Conservation (phyloP, 345 rosid genomes). For the Eucalyptus regnans region DNA sequence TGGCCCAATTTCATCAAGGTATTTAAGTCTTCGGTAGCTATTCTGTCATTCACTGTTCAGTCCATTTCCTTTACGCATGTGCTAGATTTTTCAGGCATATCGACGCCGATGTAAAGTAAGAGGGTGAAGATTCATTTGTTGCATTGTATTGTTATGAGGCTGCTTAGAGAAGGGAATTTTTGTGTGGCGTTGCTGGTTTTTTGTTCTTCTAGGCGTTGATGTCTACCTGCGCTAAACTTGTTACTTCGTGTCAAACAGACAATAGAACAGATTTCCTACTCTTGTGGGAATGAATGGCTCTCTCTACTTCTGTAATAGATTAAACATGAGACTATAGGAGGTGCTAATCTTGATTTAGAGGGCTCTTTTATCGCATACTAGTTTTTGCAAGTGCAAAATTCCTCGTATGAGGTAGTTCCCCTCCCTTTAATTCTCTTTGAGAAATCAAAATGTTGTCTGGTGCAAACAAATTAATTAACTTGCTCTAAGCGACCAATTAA, state of each 20-base stretch:
- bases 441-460: neutral
- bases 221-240: neutral
- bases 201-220: neutral
- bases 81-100: neutral
- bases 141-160: neutral
- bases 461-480: neutral
- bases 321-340: neutral
- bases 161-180: neutral
- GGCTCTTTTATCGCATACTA: neutral
- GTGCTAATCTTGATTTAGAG: neutral
- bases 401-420: neutral
- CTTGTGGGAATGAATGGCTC: neutral
- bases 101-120: neutral
- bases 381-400: neutral
- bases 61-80: neutral
- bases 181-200: neutral
- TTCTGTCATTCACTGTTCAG: neutral
- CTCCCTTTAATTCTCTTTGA: neutral
- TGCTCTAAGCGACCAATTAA: neutral
- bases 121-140: neutral
- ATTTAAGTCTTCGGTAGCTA: neutral
- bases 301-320: neutral
- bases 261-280: neutral
- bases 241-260: neutral
- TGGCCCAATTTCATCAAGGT: neutral